Conservation (phyloP, 2,329 filamentous ascomycete species). For the Phyllosticta citribraziliensis region DNA sequence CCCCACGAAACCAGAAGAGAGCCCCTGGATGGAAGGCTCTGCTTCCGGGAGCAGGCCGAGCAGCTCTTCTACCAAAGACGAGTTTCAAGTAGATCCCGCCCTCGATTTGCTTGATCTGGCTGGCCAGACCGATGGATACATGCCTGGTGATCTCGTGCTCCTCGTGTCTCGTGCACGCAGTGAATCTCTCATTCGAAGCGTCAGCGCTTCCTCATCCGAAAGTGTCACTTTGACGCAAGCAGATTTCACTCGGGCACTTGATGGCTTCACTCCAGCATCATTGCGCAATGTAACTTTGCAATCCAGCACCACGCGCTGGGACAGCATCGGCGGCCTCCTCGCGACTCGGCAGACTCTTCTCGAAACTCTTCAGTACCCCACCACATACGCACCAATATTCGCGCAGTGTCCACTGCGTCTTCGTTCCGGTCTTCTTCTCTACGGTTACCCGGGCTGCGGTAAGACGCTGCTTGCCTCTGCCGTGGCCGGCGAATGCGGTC, state of each 20-base stretch:
- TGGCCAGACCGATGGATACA: slow-evolving; percentile 91
- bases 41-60: slow-evolving; percentile 31
- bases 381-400: slow-evolving; percentile 96
- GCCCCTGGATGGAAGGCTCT: slow-evolving; percentile 66
- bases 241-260: slow-evolving; percentile 77
- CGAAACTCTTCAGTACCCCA: slow-evolving; percentile 93
- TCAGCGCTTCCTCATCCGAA: slow-evolving; percentile 35
- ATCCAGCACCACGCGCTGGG: slow-evolving; percentile 84
- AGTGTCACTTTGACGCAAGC: slow-evolving; percentile 54
- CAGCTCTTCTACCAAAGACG: slow-evolving; percentile 29
- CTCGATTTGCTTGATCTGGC: slow-evolving; percentile 90
- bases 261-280: slow-evolving; percentile 90
- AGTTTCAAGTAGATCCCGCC: slow-evolving; percentile 63
- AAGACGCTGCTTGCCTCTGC: slow-evolving; percentile 93
- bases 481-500: slow-evolving; percentile 92
- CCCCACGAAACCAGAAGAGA: slow-evolving; percentile 5
- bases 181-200: slow-evolving; percentile 80
- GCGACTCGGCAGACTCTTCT: slow-evolving; percentile 84
- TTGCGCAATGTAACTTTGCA: slow-evolving; percentile 90
- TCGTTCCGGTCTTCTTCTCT: slow-evolving; percentile 83
- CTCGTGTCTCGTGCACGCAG: slow-evolving; percentile 81
- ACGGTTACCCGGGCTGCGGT: slow-evolving; percentile 91
- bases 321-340: slow-evolving; percentile 78
- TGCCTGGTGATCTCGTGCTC: slow-evolving; percentile 86
- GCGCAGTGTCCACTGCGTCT: slow-evolving; percentile 91